Base-by-base conservation (phyloP, 2,329 filamentous ascomycete genomes). In the Aspergillus sp. region DNA sequence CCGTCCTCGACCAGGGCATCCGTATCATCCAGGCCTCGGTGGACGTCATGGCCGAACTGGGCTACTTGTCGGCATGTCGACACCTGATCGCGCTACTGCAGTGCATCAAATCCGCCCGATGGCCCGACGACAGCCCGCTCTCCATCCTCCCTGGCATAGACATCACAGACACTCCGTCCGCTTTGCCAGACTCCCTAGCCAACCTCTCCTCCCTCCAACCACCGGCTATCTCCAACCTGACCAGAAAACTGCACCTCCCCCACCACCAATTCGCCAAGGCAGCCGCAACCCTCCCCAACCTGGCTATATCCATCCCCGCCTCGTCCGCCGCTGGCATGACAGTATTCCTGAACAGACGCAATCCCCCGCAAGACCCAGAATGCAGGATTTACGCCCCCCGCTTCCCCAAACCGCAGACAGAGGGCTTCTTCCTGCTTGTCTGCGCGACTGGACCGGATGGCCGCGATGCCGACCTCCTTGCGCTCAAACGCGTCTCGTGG, bases 1-100 rank as follows among this genome's bases (percentile, higher is more conserved):
- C 71, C 33, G 91, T 98, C 3, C 72, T 98, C 1, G 91, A 98
- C 57, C 91, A 98, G 57, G 84, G 86, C 4, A 91, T 98, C 37
- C 91, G 91, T 74, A 91, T 98, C 56, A 80, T 95, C 20, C 91
- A 98, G 59, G 93, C 91, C 1, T 83, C 81, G 4, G 89, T 98
- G 49, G 93, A 98, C 55, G 82, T 95, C 7, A 72, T 96, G 37
- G 84, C 89, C 1, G 93, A 98, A 58, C 63, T 94, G n/a, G 84
- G 85, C 8, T 79, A 82, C 52, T 64, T 86, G 4, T 81, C 80
- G 13, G 86, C 81, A 36, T 86, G 80, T 43, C 68, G 80, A 27
- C 75, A 78, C 63, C 88, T 95, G 78, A 83, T 96, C 41, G 76
- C 71, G 11, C 69, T 98, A 1, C 72, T 98, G 16, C 86, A 96